Conservation (phyloP, 2,329 filamentous ascomycete genomes). For the Penicillium sclerotiorum region DNA sequence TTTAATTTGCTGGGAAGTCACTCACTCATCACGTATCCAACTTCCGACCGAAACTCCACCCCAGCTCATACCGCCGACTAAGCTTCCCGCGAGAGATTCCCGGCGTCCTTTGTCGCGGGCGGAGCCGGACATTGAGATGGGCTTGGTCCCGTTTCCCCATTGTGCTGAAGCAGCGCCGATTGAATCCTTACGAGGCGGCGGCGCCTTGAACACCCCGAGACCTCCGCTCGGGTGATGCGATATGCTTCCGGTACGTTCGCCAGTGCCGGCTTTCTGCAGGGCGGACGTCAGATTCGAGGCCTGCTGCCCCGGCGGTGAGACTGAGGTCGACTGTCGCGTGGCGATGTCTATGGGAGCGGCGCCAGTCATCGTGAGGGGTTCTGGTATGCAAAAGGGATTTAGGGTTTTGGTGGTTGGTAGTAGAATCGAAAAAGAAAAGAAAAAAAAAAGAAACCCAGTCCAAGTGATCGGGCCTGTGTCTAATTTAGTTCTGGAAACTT, state of each 20-base stretch:
- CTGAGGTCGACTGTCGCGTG: constrained; percentile 56
- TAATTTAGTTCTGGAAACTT: constrained; percentile 1
- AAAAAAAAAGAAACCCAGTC: neutral
- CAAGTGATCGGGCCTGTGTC: neutral
- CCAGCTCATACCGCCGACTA: constrained; percentile 88
- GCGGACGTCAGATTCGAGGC: constrained; percentile 66
- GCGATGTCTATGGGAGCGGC: constrained; percentile 64
- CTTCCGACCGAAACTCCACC: constrained; percentile 94
- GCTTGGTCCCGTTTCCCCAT: constrained; percentile 60
- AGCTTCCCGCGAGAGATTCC: constrained; percentile 63
- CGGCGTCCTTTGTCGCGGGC: constrained; percentile 55
- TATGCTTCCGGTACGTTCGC: constrained; percentile 45
- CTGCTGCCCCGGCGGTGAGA: constrained; percentile 61
- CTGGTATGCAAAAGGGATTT: constrained; percentile 9
- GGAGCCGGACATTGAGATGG: constrained; percentile 60
- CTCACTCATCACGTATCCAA: constrained; percentile 98
- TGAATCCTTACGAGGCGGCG: constrained; percentile 57
- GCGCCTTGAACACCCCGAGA: constrained; percentile 41
- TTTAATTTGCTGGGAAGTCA: constrained; percentile 35
- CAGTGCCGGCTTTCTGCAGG: constrained; percentile 53
- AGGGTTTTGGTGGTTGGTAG: neutral
- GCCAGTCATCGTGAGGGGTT: constrained; percentile 53
- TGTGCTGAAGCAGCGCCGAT: constrained; percentile 54
- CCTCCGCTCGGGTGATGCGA: constrained; percentile 48
- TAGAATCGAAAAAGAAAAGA: neutral